phyloP scores from a whole-genome alignment of 2,329 filamentous ascomycete genomes.

The Tolypocladium album region DNA sequence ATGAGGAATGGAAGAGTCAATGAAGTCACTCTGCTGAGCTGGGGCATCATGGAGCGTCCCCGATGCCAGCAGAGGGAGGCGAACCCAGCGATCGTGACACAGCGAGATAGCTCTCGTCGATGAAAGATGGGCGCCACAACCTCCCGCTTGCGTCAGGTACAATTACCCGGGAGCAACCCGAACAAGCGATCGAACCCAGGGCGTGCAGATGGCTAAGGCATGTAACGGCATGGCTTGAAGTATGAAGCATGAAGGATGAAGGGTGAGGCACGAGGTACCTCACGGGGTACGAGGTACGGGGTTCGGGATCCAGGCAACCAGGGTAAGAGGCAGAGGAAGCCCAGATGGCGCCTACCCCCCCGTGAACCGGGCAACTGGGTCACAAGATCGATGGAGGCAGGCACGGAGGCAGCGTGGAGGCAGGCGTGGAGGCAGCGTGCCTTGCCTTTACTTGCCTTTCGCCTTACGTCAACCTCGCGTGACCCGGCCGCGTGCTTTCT shows the following conservation, averaged over 20 bases:
- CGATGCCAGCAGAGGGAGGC: background rate
- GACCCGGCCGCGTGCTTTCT: background rate
- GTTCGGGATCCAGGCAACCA: background rate
- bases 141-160: too few species aligned
- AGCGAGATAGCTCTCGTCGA: background rate
- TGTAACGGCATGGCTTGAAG: too few species aligned
- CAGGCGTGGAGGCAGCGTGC: too few species aligned
- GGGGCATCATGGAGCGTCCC: background rate
- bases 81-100: background rate
- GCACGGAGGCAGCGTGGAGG: too few species aligned
- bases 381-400: background rate
- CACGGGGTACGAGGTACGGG: too few species aligned
- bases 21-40: background rate
- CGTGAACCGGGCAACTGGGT: background rate
- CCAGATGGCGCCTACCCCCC: background rate
- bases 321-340: background rate
- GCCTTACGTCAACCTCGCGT: background rate
- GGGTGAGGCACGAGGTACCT: too few species aligned
- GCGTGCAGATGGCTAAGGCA: too few species aligned
- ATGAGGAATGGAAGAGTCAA: background rate
- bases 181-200: too few species aligned
- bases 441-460: too few species aligned
- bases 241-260: too few species aligned
- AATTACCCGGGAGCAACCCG: too few species aligned
- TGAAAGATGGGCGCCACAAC: background rate